phyloP scores from a whole-genome alignment of 257 asterid genomes.

The Solanum tarapatanum region DNA sequence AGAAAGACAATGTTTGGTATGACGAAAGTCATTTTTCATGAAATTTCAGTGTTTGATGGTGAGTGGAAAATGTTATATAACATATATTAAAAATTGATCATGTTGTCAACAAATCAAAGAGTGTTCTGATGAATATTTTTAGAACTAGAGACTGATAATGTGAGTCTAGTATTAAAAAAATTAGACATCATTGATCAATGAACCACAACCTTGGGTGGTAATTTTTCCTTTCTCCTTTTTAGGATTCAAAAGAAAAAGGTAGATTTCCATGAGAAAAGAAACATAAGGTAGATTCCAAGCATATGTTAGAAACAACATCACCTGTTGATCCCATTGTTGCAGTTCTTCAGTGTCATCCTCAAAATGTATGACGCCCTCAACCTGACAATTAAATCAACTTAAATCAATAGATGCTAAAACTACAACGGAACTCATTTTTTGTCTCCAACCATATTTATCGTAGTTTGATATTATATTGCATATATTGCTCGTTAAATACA shows the following conservation, averaged over 20 bases:
- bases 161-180: neutral
- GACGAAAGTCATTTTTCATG: neutral
- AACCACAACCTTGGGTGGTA: neutral
- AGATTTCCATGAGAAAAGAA: neutral
- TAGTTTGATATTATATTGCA: neutral
- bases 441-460: neutral
- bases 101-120: neutral
- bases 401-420: neutral
- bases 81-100: neutral
- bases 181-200: neutral
- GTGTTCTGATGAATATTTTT: neutral
- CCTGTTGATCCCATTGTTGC: slow-evolving; percentile 99
- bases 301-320: slow-evolving; percentile 6
- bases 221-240: neutral
- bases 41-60: neutral
- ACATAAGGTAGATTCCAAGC: neutral
- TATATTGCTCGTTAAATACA: neutral
- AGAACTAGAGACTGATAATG: neutral
- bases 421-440: neutral
- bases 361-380: slow-evolving; percentile 90
- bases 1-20: neutral
- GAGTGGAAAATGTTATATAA: neutral
- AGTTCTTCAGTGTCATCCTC: slow-evolving; percentile 92
- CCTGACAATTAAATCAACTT: slow-evolving; percentile 28
- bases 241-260: neutral